Base-by-base conservation (phyloP, 768 basidiomycete genomes). In the Dentipellis fragilis region DNA sequence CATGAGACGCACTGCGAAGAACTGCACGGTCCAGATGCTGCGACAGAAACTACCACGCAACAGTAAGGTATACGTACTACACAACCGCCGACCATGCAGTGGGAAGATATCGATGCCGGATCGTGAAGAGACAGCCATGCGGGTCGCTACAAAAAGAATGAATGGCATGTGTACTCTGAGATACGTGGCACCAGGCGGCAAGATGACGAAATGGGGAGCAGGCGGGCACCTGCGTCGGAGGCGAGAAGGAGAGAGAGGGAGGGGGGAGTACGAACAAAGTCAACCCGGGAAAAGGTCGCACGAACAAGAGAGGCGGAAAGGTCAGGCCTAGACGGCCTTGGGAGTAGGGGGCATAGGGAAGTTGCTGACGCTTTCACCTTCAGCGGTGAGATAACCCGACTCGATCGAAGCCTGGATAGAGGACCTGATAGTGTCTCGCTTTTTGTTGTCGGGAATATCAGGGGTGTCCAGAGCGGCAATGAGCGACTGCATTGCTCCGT, bases 391-490 rank as follows among this genome's bases (percentile, higher is more conserved):
- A 40, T 57, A 59, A 39, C 38, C 3, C 7, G 61, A 57, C 46
- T 37, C 46, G n/a, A 19, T 6, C 16, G 23, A 45, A 21, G 60
- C 46, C 21, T 51, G 48, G 17, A 56, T 29, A 12, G 59, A 60
- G 11, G 17, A 16, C 22, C 61, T 52, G 19, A 9, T 19, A 6
- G 4, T 6, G 10, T n/a, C 40, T 3, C 51, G 46, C 29, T 29
- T 29, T 29, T 29, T 29, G 36, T 59, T 52, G 17, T 51, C 10
- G 10, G 12, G 2, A 14, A 5, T 14, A 16, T 36, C 48, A 19
- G 51, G 12, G 22, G 16, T 23, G 52, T 55, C 49, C 21, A 62
- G 47, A 37, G 59, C 61, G 9, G 61, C 61, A 48, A 62, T 49
- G 34, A 62, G 56, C 23, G 59, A 60, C 17, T 59, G 56, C 10